Evolutionary conservation across 1,284 basidiomycete genomes (phyloP), one percentile per base, ranked within the genome.

Genomic region (Apiotrichum veenhuisii): DNA sequence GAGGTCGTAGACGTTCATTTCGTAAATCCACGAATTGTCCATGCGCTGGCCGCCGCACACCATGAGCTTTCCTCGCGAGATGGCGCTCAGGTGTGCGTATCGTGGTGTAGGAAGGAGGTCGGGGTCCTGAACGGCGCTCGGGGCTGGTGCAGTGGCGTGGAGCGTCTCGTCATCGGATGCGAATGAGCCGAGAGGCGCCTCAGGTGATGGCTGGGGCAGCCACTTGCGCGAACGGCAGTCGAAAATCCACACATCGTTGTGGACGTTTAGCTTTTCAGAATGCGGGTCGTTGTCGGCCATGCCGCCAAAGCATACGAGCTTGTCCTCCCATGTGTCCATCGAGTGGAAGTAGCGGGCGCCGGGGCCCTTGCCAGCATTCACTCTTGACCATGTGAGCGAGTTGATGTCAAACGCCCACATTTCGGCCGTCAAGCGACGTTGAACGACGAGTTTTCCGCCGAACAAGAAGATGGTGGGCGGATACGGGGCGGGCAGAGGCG

Each of bases 41-140:
- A 78, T 63, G 72, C 96, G 90, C 72, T 97, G 94, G 4, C 94
- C 94, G 11, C 94, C 94, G 52, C 95, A 91, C 67, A 98, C 83
- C 74, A 94, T 87, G n/a, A 98, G 82, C 40, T 86, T 82, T 71
- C 88, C 85, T 8, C 86, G 81, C 12, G 89, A 87, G 43, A 94
- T 82, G 11, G 89, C 86, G 33, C 89, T 91, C 17, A 95, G 81
- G 73, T 96, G 92, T 8, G 92, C 92, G 72, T 95, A 96, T 59
- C 92, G 86, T 18, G 90, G 85, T 36, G 86, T 86, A 1, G 90
- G 89, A 17, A 83, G 62, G 8, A 86, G 59, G 0, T 80, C 27
- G 63, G 71, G 63, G 63, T 72, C 65, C 46, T 70, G 67, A 53
- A 52, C 62, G 27, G 44, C 58, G 11, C 9, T 14, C 58, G 17